Percentiles rank a stretch among this genome's conserved stretches.
These are phyloP conservation scores for Lentinula raphanica DNA, from an alignment of 768 basidiomycete genomes.

Conservation along the genomic window DNA sequence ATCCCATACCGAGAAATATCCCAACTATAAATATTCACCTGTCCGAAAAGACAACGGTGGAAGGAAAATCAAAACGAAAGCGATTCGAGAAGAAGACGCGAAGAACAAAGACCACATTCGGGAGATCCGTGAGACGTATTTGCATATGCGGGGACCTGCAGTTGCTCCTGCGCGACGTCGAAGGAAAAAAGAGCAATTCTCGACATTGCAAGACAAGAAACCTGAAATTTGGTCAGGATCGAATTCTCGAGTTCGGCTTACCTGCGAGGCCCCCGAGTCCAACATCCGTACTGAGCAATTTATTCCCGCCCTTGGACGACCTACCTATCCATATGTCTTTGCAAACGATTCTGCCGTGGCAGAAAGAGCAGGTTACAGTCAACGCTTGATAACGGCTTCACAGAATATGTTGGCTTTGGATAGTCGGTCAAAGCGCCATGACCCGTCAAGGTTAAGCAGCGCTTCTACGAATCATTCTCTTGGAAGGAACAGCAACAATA, in stretches of 20 bases:
- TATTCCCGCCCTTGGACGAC: neutral
- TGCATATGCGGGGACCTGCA: constrained; percentile 28
- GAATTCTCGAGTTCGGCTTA: no score
- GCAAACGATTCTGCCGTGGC: neutral
- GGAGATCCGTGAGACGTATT: constrained; percentile 29
- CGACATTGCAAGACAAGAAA: constrained; percentile 12
- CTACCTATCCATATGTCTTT: neutral
- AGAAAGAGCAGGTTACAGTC: neutral
- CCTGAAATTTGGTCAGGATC: neutral
- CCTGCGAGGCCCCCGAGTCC: no score
- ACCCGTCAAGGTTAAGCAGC: neutral
- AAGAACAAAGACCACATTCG: constrained; percentile 23
- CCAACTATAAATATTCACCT: constrained; percentile 61
- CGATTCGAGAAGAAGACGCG: neutral
- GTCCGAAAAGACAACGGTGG: constrained; percentile 29
- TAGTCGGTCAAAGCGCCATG: neutral
- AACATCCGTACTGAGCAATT: no score
- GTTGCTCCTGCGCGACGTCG: constrained; percentile 28
- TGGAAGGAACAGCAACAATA: neutral
- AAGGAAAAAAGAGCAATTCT: constrained; percentile 22
- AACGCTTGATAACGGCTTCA: neutral
- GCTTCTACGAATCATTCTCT: neutral
- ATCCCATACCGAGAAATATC: constrained; percentile 46
- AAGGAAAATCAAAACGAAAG: constrained; percentile 10
- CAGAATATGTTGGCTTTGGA: neutral